Conservation (phyloP, 441 rosid species). For the Mallotus repandus region DNA sequence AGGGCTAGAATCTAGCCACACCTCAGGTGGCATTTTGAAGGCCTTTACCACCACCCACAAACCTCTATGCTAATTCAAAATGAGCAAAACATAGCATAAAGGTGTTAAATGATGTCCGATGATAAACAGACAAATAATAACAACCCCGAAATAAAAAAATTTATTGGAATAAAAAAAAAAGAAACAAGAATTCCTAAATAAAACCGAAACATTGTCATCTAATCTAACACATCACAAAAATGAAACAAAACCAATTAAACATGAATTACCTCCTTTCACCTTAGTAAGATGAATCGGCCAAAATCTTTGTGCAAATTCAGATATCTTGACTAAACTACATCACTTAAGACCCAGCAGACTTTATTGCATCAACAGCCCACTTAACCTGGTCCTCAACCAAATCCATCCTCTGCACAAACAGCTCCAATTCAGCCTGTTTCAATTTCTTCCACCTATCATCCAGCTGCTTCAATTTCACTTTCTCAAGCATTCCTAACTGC, state of each 20-base stretch:
- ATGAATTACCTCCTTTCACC: neutral
- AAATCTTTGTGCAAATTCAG: slow-evolving; percentile 1
- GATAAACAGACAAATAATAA: no score
- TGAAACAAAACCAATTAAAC: neutral
- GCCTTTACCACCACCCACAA: no score
- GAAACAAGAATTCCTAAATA: neutral
- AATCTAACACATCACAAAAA: neutral
- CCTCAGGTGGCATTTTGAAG: no score
- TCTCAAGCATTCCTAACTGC: slow-evolving; percentile 15
- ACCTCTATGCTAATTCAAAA: no score
- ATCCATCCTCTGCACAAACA: slow-evolving; percentile 29
- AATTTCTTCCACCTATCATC: slow-evolving; percentile 26
- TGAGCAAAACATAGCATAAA: no score
- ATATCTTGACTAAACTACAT: neutral
- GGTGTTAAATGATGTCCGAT: no score
- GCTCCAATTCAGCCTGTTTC: slow-evolving; percentile 25
- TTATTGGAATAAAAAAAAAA: neutral
- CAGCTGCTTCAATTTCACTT: slow-evolving; percentile 23
- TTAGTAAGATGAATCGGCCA: neutral
- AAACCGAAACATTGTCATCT: neutral
- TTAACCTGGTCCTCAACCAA: slow-evolving; percentile 31
- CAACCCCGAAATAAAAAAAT: no score
- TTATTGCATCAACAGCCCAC: slow-evolving; percentile 22
- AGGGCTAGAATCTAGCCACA: no score
- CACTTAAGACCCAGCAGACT: neutral